Evolutionary conservation across 2,329 filamentous ascomycete genomes (phyloP).

Genomic region (Byssoonygena ceratinophila): DNA sequence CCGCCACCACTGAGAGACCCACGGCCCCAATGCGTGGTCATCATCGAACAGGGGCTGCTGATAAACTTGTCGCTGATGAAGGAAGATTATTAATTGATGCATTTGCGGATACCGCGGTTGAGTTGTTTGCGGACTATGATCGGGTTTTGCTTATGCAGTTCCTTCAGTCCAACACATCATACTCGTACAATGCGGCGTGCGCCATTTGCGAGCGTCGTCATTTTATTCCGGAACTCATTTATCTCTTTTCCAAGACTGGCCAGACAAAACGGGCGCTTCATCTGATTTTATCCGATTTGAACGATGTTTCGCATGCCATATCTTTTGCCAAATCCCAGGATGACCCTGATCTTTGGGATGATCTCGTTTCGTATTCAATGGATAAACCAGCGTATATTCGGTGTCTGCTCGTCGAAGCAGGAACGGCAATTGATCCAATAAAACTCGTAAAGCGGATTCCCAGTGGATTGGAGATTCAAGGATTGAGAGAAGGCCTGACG

Average conservation of each 20-base stretch:
- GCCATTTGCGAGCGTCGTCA: constrained; percentile 66
- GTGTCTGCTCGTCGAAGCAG: constrained; percentile 82
- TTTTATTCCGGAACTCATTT: constrained; percentile 88
- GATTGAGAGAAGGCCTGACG: constrained; percentile 73
- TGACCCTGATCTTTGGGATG: constrained; percentile 87
- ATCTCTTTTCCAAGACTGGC: constrained; percentile 87
- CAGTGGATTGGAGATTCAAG: constrained; percentile 83
- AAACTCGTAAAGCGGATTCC: constrained; percentile 82
- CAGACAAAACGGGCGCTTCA: constrained; percentile 84
- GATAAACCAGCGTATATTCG: constrained; percentile 93
- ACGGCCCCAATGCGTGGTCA: constrained; percentile 27
- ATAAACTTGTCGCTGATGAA: constrained; percentile 44
- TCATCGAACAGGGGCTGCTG: constrained; percentile 33
- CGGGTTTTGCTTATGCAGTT: constrained; percentile 74
- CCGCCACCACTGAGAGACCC: constrained; percentile 27
- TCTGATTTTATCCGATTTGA: constrained; percentile 86
- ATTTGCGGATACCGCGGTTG: constrained; percentile 76
- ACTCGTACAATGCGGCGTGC: constrained; percentile 66
- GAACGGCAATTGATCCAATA: constrained; percentile 86
- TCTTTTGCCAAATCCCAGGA: constrained; percentile 88
- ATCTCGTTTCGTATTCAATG: constrained; percentile 91
- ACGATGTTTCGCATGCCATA: constrained; percentile 85
- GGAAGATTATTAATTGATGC: constrained; percentile 64
- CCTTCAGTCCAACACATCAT: constrained; percentile 70
- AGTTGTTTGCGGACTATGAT: constrained; percentile 77